phyloP scores from a whole-genome alignment of 495 filamentous ascomycete genomes.

The Xylaria flabelliformis region DNA sequence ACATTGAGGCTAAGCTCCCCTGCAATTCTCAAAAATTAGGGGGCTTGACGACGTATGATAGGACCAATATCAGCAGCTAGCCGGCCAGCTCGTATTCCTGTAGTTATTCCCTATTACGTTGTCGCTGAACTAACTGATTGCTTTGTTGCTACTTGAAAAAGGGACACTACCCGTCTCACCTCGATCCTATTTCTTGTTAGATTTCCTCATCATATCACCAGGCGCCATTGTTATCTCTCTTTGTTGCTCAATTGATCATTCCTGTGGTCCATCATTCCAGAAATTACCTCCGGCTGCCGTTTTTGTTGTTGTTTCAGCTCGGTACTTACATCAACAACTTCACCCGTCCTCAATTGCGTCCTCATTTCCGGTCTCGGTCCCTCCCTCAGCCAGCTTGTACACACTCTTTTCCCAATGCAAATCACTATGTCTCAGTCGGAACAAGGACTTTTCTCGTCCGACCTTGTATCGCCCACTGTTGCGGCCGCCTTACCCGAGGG shows the following conservation, averaged over 20 bases:
- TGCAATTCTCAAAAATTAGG: conserved; percentile 1
- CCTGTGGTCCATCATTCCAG: neutral
- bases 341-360: neutral
- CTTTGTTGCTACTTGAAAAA: neutral
- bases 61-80: conserved; percentile 6
- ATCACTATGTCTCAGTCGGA: conserved; percentile 37
- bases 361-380: conserved; percentile 9
- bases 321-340: neutral
- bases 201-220: neutral
- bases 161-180: neutral
- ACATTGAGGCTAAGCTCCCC: conserved; percentile 16
- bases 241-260: neutral
- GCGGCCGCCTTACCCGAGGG: conserved; percentile 72
- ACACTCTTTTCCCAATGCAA: neutral
- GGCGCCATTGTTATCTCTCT: neutral
- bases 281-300: neutral
- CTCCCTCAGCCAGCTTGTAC: neutral
- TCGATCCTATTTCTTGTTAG: neutral
- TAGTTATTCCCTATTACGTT: neutral
- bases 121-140: neutral
- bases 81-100: conserved; percentile 15
- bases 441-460: conserved; percentile 72
- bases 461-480: conserved; percentile 80
- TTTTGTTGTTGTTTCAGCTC: conserved; percentile 7
- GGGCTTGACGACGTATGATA: neutral